Evolutionary conservation across 2,329 filamentous ascomycete species (phyloP), one percentile per base, ranked within the genome.

Genomic region (Ophiocordyceps unilateralis): DNA sequence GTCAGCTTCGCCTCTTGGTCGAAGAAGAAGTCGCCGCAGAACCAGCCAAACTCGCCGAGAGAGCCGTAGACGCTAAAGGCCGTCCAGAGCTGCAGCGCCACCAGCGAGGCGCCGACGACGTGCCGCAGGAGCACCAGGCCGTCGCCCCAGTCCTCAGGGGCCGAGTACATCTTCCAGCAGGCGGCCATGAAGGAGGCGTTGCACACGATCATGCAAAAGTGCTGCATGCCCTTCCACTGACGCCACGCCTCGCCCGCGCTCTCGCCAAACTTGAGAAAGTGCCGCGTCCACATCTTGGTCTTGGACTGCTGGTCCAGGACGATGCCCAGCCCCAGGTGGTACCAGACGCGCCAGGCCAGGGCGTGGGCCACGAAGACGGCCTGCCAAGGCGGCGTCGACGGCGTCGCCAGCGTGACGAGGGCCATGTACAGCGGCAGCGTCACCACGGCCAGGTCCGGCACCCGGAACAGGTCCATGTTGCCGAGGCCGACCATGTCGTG

Each of bases 1-100:
- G 85, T 96, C 47, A 96, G 70, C 62, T 91, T 93, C 12, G 81
- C 81, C 11, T 80, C 76, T 39, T 85, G 81, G 47, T 95, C 86
- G 57, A 91, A 95, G 70, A 98, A 96, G 68, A 96, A 98, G 58
- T 98, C 91, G 17, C 91, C 91, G 56, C 88, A 96, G 68, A 96
- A 96, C 89, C 89, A 98, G 53, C 91, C 91, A 55, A 96, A 98
- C 56, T 98, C 91, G 44, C 91, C 91, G 0, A 98, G 76, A 2
- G 86, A 93, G 41, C 95, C 87, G 59, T 96, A 93, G 51, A 96
- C 88, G 59, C 87, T 95, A 49, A 83, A 69, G 2, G 86, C 81
- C 1, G 88, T 94, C 91, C 91, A 98, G 17, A 93, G 63, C 55
- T 98, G 91, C 41, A 98, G 71, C 11, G 82, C 78, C 46, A 96